These are phyloP conservation scores for Naumovozyma dairenensis DNA, from an alignment of 805 yeast genomes.

Conservation along the genomic window DNA sequence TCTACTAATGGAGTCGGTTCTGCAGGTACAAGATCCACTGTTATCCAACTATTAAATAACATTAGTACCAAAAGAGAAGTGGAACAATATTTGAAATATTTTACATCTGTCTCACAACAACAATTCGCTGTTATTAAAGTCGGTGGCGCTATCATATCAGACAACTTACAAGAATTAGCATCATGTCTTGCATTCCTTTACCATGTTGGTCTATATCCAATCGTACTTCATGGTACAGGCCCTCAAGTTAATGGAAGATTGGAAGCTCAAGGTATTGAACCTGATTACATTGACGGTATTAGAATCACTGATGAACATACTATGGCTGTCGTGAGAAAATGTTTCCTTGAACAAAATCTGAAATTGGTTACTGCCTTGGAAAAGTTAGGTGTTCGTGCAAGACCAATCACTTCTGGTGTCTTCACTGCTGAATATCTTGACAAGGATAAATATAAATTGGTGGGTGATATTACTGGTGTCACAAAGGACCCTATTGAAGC, in stretches of 20 bases:
- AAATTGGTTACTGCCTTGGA: slow-evolving; percentile 93
- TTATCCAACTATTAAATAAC: slow-evolving; percentile 86
- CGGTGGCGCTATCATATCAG: slow-evolving; percentile 98
- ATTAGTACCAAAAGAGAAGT: slow-evolving; percentile 97
- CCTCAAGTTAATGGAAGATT: slow-evolving; percentile 94
- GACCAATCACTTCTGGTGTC: slow-evolving; percentile 98
- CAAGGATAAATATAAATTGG: slow-evolving; percentile 81
- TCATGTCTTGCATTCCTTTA: slow-evolving; percentile 91
- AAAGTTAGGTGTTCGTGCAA: slow-evolving; percentile 92
- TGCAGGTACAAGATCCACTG: slow-evolving; percentile 74
- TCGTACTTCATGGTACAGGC: slow-evolving; percentile 96
- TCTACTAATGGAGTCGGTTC: slow-evolving; percentile 23
- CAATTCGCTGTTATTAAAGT: slow-evolving; percentile 98
- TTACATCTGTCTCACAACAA: slow-evolving; percentile 91
- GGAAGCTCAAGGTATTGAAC: slow-evolving; percentile 91
- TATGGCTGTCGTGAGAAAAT: slow-evolving; percentile 90
- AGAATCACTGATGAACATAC: slow-evolving; percentile 91
- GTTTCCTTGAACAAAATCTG: slow-evolving; percentile 92
- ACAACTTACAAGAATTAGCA: slow-evolving; percentile 85
- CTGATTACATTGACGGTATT: slow-evolving; percentile 92
- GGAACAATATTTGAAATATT: slow-evolving; percentile 92
- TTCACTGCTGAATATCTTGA: slow-evolving; percentile 89
- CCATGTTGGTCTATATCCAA: slow-evolving; percentile 95
- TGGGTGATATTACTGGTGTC: slow-evolving; percentile 80
- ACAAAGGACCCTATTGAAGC: slow-evolving; percentile 88